phyloP scores from a whole-genome alignment of 495 filamentous ascomycete species.

The Echria macrotheca region DNA sequence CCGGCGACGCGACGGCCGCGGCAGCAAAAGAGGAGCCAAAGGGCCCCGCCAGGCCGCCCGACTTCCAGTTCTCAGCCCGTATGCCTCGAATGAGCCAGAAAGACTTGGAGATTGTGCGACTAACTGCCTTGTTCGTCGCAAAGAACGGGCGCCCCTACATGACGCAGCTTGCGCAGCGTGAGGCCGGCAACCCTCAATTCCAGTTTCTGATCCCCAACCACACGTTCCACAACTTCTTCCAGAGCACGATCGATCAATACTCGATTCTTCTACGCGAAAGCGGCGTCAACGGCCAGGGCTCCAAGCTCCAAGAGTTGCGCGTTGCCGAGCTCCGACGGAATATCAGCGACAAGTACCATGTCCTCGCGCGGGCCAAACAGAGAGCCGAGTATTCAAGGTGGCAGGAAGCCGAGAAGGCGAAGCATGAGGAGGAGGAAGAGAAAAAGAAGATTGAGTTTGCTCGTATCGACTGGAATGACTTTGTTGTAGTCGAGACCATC shows the following conservation, averaged over 20 bases:
- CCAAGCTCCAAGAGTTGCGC: constrained; percentile 62
- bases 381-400: constrained; percentile 82
- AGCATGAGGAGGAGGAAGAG: constrained; percentile 84
- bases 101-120: constrained; percentile 85
- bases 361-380: constrained; percentile 73
- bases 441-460: constrained; percentile 79
- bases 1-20: constrained; percentile 51
- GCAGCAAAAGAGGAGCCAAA: constrained; percentile 58
- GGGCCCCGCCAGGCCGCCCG: constrained; percentile 80
- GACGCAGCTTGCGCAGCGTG: constrained; percentile 79
- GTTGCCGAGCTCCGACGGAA: constrained; percentile 73
- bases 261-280: constrained; percentile 69
- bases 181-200: constrained; percentile 90
- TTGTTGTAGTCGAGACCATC: constrained; percentile 94
- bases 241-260: constrained; percentile 87
- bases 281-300: constrained; percentile 60
- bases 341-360: constrained; percentile 68
- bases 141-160: constrained; percentile 86
- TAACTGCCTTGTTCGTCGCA: constrained; percentile 87
- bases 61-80: constrained; percentile 89
- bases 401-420: constrained; percentile 78
- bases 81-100: constrained; percentile 97
- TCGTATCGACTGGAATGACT: constrained; percentile 97
- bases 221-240: constrained; percentile 92
- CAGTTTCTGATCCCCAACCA: constrained; percentile 95